phyloP scores from a whole-genome alignment of 139 green algal genomes.

The Coccomyxa sp. region DNA sequence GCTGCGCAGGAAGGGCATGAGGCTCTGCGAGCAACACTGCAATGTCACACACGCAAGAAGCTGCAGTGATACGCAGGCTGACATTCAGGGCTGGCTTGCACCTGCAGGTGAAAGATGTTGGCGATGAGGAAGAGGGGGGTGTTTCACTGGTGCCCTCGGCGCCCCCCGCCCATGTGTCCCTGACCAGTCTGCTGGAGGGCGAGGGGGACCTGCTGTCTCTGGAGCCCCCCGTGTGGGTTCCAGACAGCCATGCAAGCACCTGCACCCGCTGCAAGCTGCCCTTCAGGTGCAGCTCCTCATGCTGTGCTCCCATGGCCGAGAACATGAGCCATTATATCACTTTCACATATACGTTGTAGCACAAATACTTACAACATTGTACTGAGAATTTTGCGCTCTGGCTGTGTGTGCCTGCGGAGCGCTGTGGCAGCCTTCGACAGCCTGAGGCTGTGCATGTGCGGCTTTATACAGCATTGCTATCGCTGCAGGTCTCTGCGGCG shows the following conservation, averaged over 20 bases:
- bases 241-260: slow-evolving; percentile 50
- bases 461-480: not conserved
- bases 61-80: not conserved
- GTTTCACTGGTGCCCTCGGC: slow-evolving; percentile 22
- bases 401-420: too few relatives aligned
- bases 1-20: too few relatives aligned
- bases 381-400: too few relatives aligned
- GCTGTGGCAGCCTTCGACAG: too few relatives aligned
- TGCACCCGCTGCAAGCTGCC: slow-evolving; percentile 47
- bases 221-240: slow-evolving; percentile 68
- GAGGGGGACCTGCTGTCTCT: slow-evolving; percentile 47
- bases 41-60: too few relatives aligned
- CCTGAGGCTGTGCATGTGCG: too few relatives aligned
- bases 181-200: slow-evolving; percentile 19
- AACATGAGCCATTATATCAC: too few relatives aligned
- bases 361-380: too few relatives aligned
- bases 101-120: not conserved
- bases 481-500: slow-evolving; percentile 29
- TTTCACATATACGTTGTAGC: too few relatives aligned
- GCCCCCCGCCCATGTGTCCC: slow-evolving; percentile 16
- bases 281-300: too few relatives aligned
- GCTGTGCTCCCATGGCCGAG: too few relatives aligned
- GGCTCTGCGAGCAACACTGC: too few relatives aligned
- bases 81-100: not conserved
- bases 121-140: not conserved